Conservation (phyloP, 1,284 basidiomycete genomes). For the Cutaneotrichosporon daszewskae region DNA sequence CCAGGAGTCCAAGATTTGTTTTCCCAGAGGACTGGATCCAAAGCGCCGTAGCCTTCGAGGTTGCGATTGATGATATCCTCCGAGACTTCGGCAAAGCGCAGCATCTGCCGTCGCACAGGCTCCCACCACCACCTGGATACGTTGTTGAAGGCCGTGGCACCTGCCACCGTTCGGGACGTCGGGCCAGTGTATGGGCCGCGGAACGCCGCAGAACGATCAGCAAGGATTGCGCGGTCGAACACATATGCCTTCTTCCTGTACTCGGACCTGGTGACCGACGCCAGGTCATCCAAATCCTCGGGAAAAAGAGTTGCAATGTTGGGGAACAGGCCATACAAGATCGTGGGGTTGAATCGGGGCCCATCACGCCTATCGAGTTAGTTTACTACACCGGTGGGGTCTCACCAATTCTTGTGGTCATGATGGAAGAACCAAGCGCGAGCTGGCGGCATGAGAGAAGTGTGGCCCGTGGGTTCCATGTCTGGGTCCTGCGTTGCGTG, state of each 20-base stretch:
- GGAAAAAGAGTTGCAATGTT: constrained; percentile 58
- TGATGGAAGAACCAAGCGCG: constrained; percentile 46
- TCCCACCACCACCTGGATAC: constrained; percentile 62
- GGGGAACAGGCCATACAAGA: constrained; percentile 44
- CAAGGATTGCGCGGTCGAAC: constrained; percentile 53
- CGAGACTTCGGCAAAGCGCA: constrained; percentile 58
- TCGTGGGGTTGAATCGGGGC: constrained; percentile 43
- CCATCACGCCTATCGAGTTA: no score
- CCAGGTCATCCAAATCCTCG: constrained; percentile 61
- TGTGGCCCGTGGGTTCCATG: constrained; percentile 35
- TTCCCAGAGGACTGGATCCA: constrained; percentile 29
- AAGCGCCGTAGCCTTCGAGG: constrained; percentile 42
- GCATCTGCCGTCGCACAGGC: constrained; percentile 57
- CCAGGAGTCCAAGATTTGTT: no score
- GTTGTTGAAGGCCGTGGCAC: constrained; percentile 47
- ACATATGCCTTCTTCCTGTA: constrained; percentile 46
- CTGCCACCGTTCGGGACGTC: constrained; percentile 59
- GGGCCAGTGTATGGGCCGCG: constrained; percentile 59
- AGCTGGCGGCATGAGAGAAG: constrained; percentile 32
- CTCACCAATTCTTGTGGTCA: constrained; percentile 39
- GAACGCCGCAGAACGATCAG: constrained; percentile 68
- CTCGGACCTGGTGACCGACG: constrained; percentile 36
- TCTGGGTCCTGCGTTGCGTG: constrained; percentile 52
- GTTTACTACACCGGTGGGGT: no score
- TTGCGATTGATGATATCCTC: constrained; percentile 42